Evolutionary conservation across 345 rosid species (phyloP), one percentile per base, ranked within the genome.

Genomic region (Carallia brachiata): DNA sequence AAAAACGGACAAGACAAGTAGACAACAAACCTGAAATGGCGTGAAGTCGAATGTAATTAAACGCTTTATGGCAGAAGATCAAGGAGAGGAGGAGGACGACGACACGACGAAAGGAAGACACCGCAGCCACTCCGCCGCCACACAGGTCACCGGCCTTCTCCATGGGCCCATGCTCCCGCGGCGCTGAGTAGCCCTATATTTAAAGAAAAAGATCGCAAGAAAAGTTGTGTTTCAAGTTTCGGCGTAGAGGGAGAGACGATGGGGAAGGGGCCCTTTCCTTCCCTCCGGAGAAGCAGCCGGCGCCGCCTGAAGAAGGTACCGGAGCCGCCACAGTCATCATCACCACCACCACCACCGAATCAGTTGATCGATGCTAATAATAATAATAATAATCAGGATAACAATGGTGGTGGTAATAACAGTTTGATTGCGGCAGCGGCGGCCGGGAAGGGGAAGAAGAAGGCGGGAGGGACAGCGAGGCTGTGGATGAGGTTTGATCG

Each of bases 401-500:
- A 44, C 50, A 12, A 13, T 44, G 50, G 3, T 50, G 16, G 5
- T 50, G 16, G 5, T 59, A 60, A 4, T 69, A 60, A 47, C 52
- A 37, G 37, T 52, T 34, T 66, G n/a, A 40, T 59, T 8, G 70
- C 10, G 55, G 50, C 50, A 12, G 67, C 34, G 58, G 47, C 53
- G 64, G 61, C 77, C 40, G 85, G 68, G 54, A 91, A 88, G 83
- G 82, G 72, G 75, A 94, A 94, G 86, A 93, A 91, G 93, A 95
- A 90, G 88, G 83, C 84, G 10, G 91, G 85, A 6, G 98, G 98
- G 44, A 82, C 91, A 6, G 85, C 94, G 17, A 87, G 92, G 84
- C 84, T 89, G 36, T 94, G 98, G 98, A 90, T 89, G 98, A 83
- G 89, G 77, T 85, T 87, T 62, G 97, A 94, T 72, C 75, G 88